These are phyloP conservation scores for Globisporangium radiosum DNA, from an alignment of 352 stramenopile genomes.

Conservation along the genomic window DNA sequence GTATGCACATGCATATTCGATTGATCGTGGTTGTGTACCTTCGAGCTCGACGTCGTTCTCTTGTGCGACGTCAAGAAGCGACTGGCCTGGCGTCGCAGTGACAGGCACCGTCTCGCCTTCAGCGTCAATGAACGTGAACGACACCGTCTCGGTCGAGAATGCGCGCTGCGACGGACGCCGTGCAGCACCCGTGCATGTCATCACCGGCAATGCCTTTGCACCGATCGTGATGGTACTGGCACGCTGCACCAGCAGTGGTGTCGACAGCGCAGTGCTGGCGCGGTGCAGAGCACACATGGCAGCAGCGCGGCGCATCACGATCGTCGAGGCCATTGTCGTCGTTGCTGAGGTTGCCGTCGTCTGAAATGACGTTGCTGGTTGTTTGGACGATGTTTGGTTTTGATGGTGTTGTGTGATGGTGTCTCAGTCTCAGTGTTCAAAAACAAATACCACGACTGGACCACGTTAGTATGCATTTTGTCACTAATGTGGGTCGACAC, in stretches of 20 bases:
- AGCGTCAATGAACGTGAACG: conserved; percentile 75
- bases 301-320: conserved; percentile 5
- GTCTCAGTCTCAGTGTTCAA: too few relatives aligned
- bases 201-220: too few relatives aligned
- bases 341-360: not conserved
- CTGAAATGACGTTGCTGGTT: not conserved
- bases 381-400: not conserved
- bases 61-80: conserved; percentile 87
- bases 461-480: too few relatives aligned
- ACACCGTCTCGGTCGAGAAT: conserved; percentile 47
- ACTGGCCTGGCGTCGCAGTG: conserved; percentile 62
- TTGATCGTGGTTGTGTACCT: conserved; percentile 14
- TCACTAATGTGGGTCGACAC: too few relatives aligned
- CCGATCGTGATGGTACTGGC: too few relatives aligned
- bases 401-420: not conserved
- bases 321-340: not conserved
- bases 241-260: not conserved
- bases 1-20: not conserved
- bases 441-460: too few relatives aligned
- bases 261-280: not conserved
- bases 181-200: too few relatives aligned
- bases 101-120: conserved; percentile 72
- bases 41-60: conserved; percentile 93
- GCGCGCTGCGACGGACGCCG: conserved; percentile 15
- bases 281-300: not conserved